These are phyloP conservation scores for Sugiyamaella marilandica DNA, from an alignment of 805 yeast genomes.

Conservation along the genomic window DNA sequence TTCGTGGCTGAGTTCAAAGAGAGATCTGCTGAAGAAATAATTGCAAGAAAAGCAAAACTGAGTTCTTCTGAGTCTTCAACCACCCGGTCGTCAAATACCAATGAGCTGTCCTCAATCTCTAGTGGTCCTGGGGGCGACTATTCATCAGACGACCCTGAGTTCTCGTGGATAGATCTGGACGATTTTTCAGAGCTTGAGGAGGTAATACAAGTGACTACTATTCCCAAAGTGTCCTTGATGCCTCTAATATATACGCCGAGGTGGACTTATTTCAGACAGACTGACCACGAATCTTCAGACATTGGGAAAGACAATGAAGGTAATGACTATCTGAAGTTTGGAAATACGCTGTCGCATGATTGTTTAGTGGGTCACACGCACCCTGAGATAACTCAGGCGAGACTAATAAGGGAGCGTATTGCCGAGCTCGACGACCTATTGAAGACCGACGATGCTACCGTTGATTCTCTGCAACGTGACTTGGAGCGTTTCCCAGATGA, in stretches of 20 bases:
- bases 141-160: slow-evolving; percentile 28
- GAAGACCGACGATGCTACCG: slow-evolving; percentile 28
- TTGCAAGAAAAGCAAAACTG: slow-evolving; percentile 27
- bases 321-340: slow-evolving; percentile 41
- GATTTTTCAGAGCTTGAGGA: slow-evolving; percentile 70
- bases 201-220: slow-evolving; percentile 19
- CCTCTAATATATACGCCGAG: slow-evolving; percentile 67
- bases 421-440: slow-evolving; percentile 30
- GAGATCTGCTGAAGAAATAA: slow-evolving; percentile 41
- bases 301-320: slow-evolving; percentile 20
- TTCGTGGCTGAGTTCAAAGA: slow-evolving; percentile 62
- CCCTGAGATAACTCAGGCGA: slow-evolving; percentile 27
- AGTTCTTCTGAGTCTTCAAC: slow-evolving; percentile 19
- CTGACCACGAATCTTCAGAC: slow-evolving; percentile 37
- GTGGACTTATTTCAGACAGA: slow-evolving; percentile 64
- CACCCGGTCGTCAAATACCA: slow-evolving; percentile 21
- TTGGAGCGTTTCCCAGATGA: slow-evolving; percentile 22
- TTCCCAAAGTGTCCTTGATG: slow-evolving; percentile 42
- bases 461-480: slow-evolving; percentile 29
- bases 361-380: slow-evolving; percentile 43
- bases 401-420: slow-evolving; percentile 26
- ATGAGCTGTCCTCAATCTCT: slow-evolving; percentile 4
- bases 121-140: slow-evolving; percentile 27
- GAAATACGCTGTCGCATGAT: slow-evolving; percentile 52
- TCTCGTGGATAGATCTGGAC: slow-evolving; percentile 66